Evolutionary conservation across 2,329 filamentous ascomycete species (phyloP).

Genomic region (Pseudonectria foliicola): DNA sequence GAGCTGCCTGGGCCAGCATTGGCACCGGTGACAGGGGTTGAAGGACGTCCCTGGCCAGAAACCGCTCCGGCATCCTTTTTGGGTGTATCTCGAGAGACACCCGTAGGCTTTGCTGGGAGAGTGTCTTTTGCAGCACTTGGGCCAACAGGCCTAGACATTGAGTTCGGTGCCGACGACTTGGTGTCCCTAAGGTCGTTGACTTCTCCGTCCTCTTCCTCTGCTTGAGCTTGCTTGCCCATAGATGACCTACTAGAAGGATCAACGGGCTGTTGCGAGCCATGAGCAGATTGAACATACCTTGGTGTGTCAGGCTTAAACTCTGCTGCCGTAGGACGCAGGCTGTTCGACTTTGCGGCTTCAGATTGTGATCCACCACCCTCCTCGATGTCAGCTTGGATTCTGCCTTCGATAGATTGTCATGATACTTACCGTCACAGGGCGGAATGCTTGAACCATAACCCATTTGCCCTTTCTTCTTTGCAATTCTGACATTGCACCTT

Average conservation of each 20-base stretch:
- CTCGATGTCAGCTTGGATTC: conserved; percentile 11
- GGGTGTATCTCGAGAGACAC: conserved; percentile 18
- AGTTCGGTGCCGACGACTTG: conserved; percentile 12
- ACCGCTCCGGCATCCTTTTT: conserved; percentile 17
- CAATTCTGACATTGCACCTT: conserved; percentile 63
- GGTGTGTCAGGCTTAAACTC: conserved; percentile 54
- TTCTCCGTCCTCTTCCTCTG: conserved; percentile 65
- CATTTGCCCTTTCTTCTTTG: conserved; percentile 60
- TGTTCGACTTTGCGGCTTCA: conserved; percentile 30
- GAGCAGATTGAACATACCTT: conserved; percentile 26
- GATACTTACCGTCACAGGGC: conserved; percentile 50
- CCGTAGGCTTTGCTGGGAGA: conserved; percentile 26
- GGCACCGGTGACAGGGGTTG: conserved; percentile 18
- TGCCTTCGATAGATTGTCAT: neutral
- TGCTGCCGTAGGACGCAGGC: conserved; percentile 50
- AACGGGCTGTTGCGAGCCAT: conserved; percentile 11
- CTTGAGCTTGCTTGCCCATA: conserved; percentile 17
- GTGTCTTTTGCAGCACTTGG: conserved; percentile 23
- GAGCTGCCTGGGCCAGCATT: conserved; percentile 10
- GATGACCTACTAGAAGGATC: conserved; percentile 7
- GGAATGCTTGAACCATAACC: conserved; percentile 69
- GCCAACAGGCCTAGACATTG: conserved; percentile 2
- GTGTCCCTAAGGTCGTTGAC: conserved; percentile 51
- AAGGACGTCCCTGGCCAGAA: conserved; percentile 17
- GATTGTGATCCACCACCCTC: conserved; percentile 23